Evolutionary conservation across 2,329 filamentous ascomycete species (phyloP).

Genomic region (Cytospora paraplurivora): DNA sequence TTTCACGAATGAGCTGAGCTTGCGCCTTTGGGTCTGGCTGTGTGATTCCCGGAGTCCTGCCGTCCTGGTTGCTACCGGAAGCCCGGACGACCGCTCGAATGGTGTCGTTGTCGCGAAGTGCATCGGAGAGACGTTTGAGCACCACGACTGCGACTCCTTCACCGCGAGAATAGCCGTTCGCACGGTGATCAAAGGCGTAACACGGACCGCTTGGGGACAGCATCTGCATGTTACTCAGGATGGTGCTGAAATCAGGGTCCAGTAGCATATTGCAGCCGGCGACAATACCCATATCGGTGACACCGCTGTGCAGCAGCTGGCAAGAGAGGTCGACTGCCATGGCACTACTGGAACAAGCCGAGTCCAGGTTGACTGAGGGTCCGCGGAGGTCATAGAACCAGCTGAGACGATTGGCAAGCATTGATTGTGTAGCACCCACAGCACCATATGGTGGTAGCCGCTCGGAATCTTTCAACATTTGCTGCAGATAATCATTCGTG

Average conservation of each 20-base stretch:
- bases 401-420: slow-evolving; percentile 42
- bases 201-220: slow-evolving; percentile 28
- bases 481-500: slow-evolving; percentile 40
- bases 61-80: slow-evolving; percentile 41
- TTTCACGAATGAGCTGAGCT: slow-evolving; percentile 33
- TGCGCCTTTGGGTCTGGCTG: slow-evolving; percentile 40
- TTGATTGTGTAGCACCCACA: slow-evolving; percentile 26
- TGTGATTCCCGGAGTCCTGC: slow-evolving; percentile 43
- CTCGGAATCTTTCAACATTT: slow-evolving; percentile 39
- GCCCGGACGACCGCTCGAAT: slow-evolving; percentile 38
- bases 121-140: slow-evolving; percentile 45
- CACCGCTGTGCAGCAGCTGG: slow-evolving; percentile 12
- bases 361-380: slow-evolving; percentile 41
- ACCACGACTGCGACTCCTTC: slow-evolving; percentile 40
- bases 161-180: slow-evolving; percentile 39
- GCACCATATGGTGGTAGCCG: slow-evolving; percentile 32
- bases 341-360: slow-evolving; percentile 39
- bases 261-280: slow-evolving; percentile 27
- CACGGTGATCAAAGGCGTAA: slow-evolving; percentile 38
- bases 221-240: slow-evolving; percentile 27
- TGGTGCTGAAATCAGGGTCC: slow-evolving; percentile 27
- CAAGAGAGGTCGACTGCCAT: slow-evolving; percentile 15
- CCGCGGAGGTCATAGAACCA: slow-evolving; percentile 45
- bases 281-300: slow-evolving; percentile 10
- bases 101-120: slow-evolving; percentile 43